Evolutionary conservation across 352 stramenopile species (phyloP).

Genomic region (Globisporangium takayamanum): DNA sequence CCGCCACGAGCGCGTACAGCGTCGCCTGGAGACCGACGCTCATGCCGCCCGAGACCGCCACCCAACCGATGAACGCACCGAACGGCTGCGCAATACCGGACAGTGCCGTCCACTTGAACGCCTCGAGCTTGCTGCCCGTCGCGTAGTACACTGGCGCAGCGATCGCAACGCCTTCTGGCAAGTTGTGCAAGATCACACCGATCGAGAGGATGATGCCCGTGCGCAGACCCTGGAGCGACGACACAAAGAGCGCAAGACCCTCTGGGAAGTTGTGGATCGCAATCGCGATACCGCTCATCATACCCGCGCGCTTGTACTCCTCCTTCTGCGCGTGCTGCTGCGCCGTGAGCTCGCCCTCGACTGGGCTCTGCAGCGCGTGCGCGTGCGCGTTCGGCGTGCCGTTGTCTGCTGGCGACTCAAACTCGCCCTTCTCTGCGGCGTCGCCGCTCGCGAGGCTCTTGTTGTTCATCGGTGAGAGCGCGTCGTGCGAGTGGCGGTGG

Average conservation of each 20-base stretch:
- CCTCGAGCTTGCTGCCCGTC: conserved; percentile 87
- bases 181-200: conserved; percentile 95
- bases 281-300: conserved; percentile 91
- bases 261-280: conserved; percentile 97
- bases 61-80: conserved; percentile 86
- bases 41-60: conserved; percentile 31
- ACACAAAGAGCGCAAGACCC: conserved; percentile 93
- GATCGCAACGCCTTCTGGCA: conserved; percentile 93
- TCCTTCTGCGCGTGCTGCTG: conserved; percentile 17
- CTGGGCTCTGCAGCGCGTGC: conserved; percentile 1
- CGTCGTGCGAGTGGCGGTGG: conserved; percentile 23
- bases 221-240: conserved; percentile 78
- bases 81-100: conserved; percentile 87
- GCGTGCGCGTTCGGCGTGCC: too few species aligned
- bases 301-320: conserved; percentile 66
- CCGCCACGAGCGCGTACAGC: conserved; percentile 88
- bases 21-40: conserved; percentile 64
- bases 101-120: conserved; percentile 89
- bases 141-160: conserved; percentile 94
- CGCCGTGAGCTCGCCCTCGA: neutral
- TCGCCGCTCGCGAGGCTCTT: conserved; percentile 11
- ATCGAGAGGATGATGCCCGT: conserved; percentile 89
- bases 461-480: conserved; percentile 14
- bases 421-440: too few species aligned
- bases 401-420: too few species aligned